A percentile compares a stretch with the other conserved stretches of the same genome.
phyloP scores from a whole-genome alignment of 176 grass and related monocot species.

The Carex cristatella region DNA sequence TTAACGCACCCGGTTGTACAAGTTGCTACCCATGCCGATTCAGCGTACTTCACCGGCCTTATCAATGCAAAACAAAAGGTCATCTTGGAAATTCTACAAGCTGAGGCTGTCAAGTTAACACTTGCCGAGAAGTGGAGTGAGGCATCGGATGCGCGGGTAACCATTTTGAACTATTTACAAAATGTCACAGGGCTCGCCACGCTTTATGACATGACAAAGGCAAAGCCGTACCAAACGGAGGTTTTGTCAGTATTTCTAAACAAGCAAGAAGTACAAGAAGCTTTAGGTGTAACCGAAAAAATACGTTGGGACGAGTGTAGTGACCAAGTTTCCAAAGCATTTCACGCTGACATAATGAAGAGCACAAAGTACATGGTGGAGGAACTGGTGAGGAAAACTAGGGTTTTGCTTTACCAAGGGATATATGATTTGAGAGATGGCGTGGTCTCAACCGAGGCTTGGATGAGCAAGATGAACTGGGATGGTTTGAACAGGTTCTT shows the following conservation, averaged over 20 bases:
- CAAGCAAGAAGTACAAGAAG: conserved; percentile 39
- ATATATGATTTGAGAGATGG: conserved; percentile 41
- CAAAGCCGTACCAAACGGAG: conserved; percentile 18
- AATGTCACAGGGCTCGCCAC: conserved; percentile 38
- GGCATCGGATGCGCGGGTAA: conserved; percentile 29
- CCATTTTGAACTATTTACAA: conserved; percentile 20
- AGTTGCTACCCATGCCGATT: conserved; percentile 51
- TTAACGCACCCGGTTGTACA: conserved; percentile 56
- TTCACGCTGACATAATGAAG: conserved; percentile 61
- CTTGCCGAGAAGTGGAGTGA: conserved; percentile 19
- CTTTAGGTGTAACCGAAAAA: conserved; percentile 24
- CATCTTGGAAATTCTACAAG: conserved; percentile 35
- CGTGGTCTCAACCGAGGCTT: conserved; percentile 53
- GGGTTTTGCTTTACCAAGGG: conserved; percentile 52
- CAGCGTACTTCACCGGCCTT: conserved; percentile 57
- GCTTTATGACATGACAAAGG: conserved; percentile 38
- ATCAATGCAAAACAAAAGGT: conserved; percentile 43
- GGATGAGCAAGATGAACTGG: conserved; percentile 55
- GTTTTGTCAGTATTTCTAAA: conserved; percentile 37
- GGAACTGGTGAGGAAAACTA: conserved; percentile 30
- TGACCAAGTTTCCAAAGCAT: background rate
- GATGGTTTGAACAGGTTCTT: conserved; percentile 42
- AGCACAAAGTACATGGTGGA: conserved; percentile 53
- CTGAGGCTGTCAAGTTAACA: conserved; percentile 18
- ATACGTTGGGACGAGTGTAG: conserved; percentile 38